These are phyloP conservation scores for Apiotrichum domesticum DNA, from an alignment of 1,284 basidiomycete genomes.

Conservation along the genomic window DNA sequence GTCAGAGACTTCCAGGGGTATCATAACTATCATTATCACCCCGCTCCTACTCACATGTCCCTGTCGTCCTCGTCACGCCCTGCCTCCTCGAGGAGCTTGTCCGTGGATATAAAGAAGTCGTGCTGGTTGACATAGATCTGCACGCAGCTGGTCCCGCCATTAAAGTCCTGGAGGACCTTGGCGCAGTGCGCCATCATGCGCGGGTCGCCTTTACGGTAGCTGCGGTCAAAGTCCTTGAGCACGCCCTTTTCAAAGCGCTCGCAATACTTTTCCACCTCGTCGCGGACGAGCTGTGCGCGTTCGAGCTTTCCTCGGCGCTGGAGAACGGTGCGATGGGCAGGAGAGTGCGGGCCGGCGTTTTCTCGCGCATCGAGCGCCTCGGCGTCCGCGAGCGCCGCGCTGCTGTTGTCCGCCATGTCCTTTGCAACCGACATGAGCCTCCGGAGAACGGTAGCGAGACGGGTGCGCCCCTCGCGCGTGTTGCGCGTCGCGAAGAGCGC, in stretches of 20 bases:
- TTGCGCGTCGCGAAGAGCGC: slow-evolving; percentile 55
- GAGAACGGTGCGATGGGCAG: slow-evolving; percentile 5
- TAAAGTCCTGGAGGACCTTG: slow-evolving; percentile 93
- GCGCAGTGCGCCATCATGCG: slow-evolving; percentile 99
- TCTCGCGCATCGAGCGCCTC: slow-evolving; percentile 22
- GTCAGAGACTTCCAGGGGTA: background rate
- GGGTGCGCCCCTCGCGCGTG: slow-evolving; percentile 67
- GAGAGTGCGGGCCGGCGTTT: slow-evolving; percentile 11
- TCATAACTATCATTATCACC: too few relatives aligned
- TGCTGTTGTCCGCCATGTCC: slow-evolving; percentile 53
- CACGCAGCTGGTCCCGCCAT: slow-evolving; percentile 91
- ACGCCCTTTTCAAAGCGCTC: slow-evolving; percentile 99
- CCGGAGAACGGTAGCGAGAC: slow-evolving; percentile 84
- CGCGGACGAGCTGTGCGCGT: slow-evolving; percentile 50
- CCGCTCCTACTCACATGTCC: slow-evolving; percentile 54
- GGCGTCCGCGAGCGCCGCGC: slow-evolving; percentile 59
- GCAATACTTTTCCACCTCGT: slow-evolving; percentile 80
- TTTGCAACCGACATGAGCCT: slow-evolving; percentile 81
- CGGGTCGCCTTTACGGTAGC: slow-evolving; percentile 92
- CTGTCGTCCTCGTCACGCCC: slow-evolving; percentile 49
- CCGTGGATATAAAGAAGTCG: slow-evolving; percentile 91
- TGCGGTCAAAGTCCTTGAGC: slow-evolving; percentile 88
- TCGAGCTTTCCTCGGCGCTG: slow-evolving; percentile 38
- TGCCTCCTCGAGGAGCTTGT: slow-evolving; percentile 54
- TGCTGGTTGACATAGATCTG: slow-evolving; percentile 99